These are phyloP conservation scores for Ogataea saltuana DNA, from an alignment of 805 yeast species.

Conservation along the genomic window DNA sequence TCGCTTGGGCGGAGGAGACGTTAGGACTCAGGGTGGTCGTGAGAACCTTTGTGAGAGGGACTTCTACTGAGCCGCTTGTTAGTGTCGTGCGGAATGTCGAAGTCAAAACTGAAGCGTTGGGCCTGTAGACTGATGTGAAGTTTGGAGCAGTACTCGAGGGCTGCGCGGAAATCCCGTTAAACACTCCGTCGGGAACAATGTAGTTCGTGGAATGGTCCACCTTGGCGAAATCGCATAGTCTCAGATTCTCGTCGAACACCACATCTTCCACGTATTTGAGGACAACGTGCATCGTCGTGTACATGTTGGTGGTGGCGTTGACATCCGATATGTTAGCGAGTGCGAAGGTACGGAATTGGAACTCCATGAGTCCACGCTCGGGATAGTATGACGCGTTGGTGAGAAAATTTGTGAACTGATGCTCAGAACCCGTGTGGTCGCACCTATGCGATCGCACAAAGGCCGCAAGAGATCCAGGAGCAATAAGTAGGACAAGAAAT, in stretches of 20 bases:
- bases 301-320: conserved; percentile 45
- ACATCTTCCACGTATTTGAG: conserved; percentile 45
- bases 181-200: conserved; percentile 16
- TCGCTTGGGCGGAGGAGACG: not conserved
- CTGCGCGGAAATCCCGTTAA: conserved; percentile 12
- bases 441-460: conserved; percentile 19
- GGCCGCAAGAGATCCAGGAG: conserved; percentile 12
- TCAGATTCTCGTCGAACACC: conserved; percentile 39
- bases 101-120: not conserved
- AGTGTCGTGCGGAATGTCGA: not conserved
- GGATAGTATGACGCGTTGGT: conserved; percentile 24
- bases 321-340: conserved; percentile 41
- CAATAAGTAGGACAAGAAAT: not conserved
- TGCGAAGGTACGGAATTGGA: conserved; percentile 24
- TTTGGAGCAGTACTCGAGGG: not conserved
- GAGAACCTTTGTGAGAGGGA: not conserved
- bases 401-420: conserved; percentile 18
- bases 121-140: not conserved
- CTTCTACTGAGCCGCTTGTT: not conserved
- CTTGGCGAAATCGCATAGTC: conserved; percentile 42
- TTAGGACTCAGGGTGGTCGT: not conserved
- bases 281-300: conserved; percentile 49
- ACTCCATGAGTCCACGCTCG: conserved; percentile 14
- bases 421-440: not conserved
- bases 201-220: conserved; percentile 23